A percentile compares a stretch with the other conserved stretches of the same genome.
These are phyloP conservation scores for Heritiera littoralis DNA, from an alignment of 345 rosid species.

Conservation along the genomic window DNA sequence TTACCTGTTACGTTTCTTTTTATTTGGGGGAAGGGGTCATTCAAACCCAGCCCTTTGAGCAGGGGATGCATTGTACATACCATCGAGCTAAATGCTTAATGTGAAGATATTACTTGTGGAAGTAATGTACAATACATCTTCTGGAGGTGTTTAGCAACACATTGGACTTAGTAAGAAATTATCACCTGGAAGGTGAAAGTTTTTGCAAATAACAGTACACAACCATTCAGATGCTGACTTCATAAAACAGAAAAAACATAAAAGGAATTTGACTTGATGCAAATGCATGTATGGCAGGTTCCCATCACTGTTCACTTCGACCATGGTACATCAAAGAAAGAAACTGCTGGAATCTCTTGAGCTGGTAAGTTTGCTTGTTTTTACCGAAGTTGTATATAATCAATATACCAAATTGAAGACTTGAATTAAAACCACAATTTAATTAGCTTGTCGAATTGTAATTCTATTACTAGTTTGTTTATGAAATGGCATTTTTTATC, in stretches of 20 bases:
- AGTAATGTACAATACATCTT: conserved; percentile 3
- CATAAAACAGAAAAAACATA: not conserved
- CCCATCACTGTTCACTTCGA: conserved; percentile 93
- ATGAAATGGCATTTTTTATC: conserved; percentile 19
- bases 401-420: not conserved
- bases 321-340: conserved; percentile 84
- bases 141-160: not conserved
- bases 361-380: conserved; percentile 47
- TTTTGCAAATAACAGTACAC: not conserved
- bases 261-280: not conserved
- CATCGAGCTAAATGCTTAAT: not conserved
- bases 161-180: not conserved
- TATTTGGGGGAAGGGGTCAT: not conserved
- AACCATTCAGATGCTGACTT: not conserved
- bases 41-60: not conserved
- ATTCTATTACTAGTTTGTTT: conserved; percentile 16
- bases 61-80: not conserved
- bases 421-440: not conserved
- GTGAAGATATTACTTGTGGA: not conserved
- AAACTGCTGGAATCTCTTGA: conserved; percentile 78
- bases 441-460: conserved; percentile 14
- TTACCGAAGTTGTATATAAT: not conserved
- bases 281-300: conserved; percentile 54
- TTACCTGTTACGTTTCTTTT: not conserved
- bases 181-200: conserved; percentile 6